Evolutionary conservation across 441 rosid genomes (phyloP).

Genomic region (Dalechampia spathulata): DNA sequence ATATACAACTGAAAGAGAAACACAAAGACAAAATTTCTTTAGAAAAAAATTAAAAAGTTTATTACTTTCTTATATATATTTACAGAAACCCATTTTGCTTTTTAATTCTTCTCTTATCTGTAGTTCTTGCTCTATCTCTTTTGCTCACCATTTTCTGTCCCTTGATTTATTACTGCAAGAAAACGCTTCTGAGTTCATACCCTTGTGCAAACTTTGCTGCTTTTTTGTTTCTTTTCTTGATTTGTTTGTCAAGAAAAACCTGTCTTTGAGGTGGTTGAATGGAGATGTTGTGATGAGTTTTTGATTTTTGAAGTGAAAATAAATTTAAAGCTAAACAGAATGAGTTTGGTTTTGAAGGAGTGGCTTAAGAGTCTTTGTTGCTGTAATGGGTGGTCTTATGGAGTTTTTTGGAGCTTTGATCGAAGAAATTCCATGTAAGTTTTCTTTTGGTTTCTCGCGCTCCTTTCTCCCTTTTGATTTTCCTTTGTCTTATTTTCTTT

Average conservation of each 20-base stretch:
- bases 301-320: too few relatives aligned
- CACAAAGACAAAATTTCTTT: too few relatives aligned
- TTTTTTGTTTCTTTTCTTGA: conserved; percentile 1
- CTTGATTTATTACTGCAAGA: background rate
- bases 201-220: conserved; percentile 1
- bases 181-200: conserved; percentile 10
- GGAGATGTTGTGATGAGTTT: too few relatives aligned
- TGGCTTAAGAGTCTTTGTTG: conserved; percentile 56
- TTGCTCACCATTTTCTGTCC: conserved; percentile 18
- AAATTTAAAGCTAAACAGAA: conserved; percentile 13
- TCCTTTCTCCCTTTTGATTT: background rate
- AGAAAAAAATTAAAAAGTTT: too few relatives aligned
- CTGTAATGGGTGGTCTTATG: conserved; percentile 79
- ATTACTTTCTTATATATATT: conserved; percentile 2
- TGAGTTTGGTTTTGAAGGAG: conserved; percentile 49
- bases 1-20: background rate
- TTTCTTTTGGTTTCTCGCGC: conserved; percentile 3
- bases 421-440: conserved; percentile 61
- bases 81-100: conserved; percentile 16
- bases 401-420: conserved; percentile 70
- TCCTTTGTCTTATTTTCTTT: background rate
- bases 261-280: too few relatives aligned
- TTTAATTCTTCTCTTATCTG: background rate
- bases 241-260: background rate
- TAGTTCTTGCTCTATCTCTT: conserved; percentile 10